Base-by-base conservation (phyloP, 208 protist genomes). In the Trypanosoma platydactyli region DNA sequence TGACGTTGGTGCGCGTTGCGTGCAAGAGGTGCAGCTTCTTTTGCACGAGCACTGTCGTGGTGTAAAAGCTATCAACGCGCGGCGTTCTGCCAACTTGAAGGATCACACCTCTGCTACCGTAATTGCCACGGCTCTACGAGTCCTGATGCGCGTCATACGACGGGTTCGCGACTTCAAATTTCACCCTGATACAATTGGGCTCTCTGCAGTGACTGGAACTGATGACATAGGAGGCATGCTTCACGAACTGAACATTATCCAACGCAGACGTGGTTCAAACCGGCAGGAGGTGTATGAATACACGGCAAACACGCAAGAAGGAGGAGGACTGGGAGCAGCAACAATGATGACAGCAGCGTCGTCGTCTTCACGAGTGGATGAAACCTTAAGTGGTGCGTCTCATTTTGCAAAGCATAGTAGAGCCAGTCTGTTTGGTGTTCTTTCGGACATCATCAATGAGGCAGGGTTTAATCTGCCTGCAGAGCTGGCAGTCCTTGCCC, bases 391-490 rank as follows among this genome's bases (percentile, higher is more conserved):
- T 13, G 16, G 55, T 41, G 38, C n/a, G 40, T 41, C 49, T 46
- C 16, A 1, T 38, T 9, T 50, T 45, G 30, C 41, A 38, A 41
- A 13, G 52, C 53, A 62, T 20, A 33, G 49, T 18, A 71, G 68
- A 25, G 56, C 69, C 12, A 81, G 80, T 29, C 68, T 92, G 11
- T 74, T 95, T 16, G 80, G 77, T 51, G 63, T 89, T 30, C 79
- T 95, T 11, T 63, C 71, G 3, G 87, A 89, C 59, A 83, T 92
- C 38, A 78, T 95, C 30, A 90, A 92, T 54, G 89, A 91, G 44
- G 76, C 83, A 0, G 80, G 82, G 0, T 51, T 77, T 18, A 80
- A 77, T 59, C 64, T 92, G 20, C 75, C 82, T n/a, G 24, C 75
- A 6, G 64, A 73, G 16, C 58, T 95, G 0, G 83, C 78, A 42